These are phyloP conservation scores for Curvularia sp. DNA, from an alignment of 2,329 filamentous ascomycete genomes.

Conservation along the genomic window DNA sequence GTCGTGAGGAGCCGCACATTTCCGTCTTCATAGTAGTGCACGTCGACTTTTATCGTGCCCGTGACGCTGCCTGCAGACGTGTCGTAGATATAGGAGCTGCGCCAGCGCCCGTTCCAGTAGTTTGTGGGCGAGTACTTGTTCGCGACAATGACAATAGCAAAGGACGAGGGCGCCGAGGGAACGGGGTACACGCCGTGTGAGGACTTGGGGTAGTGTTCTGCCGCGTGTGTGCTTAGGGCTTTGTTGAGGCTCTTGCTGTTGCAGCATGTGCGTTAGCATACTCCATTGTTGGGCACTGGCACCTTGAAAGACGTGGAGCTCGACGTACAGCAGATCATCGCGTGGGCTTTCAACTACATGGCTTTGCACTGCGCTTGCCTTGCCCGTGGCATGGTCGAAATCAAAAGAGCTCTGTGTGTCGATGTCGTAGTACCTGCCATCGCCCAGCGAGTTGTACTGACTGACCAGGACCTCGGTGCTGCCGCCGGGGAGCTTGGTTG, in stretches of 20 bases:
- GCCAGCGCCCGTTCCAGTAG: conserved; percentile 99
- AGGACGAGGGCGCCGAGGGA: conserved; percentile 71
- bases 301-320: background rate
- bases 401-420: conserved; percentile 87
- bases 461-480: conserved; percentile 83
- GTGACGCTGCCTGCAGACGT: conserved; percentile 71
- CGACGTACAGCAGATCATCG: conserved; percentile 76
- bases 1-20: conserved; percentile 93
- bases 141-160: conserved; percentile 85
- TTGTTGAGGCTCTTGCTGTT: conserved; percentile 83
- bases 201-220: conserved; percentile 86
- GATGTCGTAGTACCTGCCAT: conserved; percentile 86
- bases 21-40: conserved; percentile 99
- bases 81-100: conserved; percentile 82
- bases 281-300: background rate
- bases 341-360: conserved; percentile 79
- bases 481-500: conserved; percentile 86
- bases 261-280: conserved; percentile 3
- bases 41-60: conserved; percentile 88
- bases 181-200: conserved; percentile 82
- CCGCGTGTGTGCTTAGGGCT: conserved; percentile 74
- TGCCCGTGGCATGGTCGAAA: conserved; percentile 86
- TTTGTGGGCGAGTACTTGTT: conserved; percentile 99
- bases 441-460: conserved; percentile 80
- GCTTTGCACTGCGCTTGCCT: conserved; percentile 82